Evolutionary conservation across 1,139 yeast genomes (phyloP), one percentile per base, ranked within the genome.

Genomic region (Zygoascus sp.): DNA sequence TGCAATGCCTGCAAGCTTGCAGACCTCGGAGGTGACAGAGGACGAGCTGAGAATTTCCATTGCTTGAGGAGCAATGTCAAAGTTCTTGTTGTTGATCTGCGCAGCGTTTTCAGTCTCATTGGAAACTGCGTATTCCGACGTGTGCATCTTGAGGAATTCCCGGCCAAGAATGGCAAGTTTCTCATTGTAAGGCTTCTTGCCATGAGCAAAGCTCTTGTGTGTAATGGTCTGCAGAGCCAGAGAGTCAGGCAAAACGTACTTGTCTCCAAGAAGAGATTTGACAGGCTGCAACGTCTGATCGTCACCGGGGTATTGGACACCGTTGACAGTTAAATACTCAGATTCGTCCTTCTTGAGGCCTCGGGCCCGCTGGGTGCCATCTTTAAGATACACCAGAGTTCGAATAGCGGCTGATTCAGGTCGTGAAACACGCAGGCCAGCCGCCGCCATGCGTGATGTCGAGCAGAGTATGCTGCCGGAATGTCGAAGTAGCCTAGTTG

Each of bases 151-250:
- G 55, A 87, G 68, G 57, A 84, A 72, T 62, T 84, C 86, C 35
- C 78, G 68, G n/a, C 97, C 97, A 67, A 87, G 70, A 44, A 83
- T 76, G 21, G 87, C 75, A 58, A 90, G 72, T 64, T 84, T 85
- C 62, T 88, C 96, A 66, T 90, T 90, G 66, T 83, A 87, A 16
- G 97, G 96, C 59, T 82, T 81, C 52, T 78, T 73, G 13, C 96
- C 97, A 67, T 87, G 94, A 7, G 95, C 95, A 73, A 89, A 90
- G 36, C 96, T 86, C 68, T 90, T 90, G 68, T 90, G 97, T 10
- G 97, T 89, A 59, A 89, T 70, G 30, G 85, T 80, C 68, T 90
- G 97, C 52, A 88, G 69, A 32, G 84, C 72, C 50, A 85, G 58
- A 17, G 63, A 58, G 22, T 74, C 68, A 6, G 72, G 65, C 32